phyloP scores from a whole-genome alignment of 2,329 filamentous ascomycete genomes.

The Cytospora leucostoma region DNA sequence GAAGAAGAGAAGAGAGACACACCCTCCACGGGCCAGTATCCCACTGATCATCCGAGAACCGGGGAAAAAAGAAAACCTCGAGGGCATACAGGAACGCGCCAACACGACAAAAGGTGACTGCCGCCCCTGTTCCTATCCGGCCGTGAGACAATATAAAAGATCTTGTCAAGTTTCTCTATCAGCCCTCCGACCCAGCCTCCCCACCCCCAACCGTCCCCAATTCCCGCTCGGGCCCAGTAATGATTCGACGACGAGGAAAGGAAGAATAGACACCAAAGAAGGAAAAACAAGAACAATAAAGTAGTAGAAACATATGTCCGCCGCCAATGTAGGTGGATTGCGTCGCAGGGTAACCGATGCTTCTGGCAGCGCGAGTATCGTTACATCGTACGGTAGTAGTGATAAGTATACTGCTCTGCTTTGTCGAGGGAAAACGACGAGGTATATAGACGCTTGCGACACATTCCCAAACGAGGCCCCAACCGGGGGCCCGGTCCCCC shows the following conservation, averaged over 20 bases:
- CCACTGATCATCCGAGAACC: background rate
- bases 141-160: background rate
- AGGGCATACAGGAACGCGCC: background rate
- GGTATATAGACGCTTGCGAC: constrained; percentile 26
- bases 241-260: background rate
- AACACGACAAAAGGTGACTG: background rate
- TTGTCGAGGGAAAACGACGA: constrained; percentile 8
- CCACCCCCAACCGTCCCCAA: background rate
- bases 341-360: background rate
- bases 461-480: constrained; percentile 14
- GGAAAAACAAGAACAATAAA: background rate
- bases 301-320: background rate
- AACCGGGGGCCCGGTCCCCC: background rate
- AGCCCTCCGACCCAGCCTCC: background rate
- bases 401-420: constrained; percentile 13
- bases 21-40: background rate
- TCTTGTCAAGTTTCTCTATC: background rate
- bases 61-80: background rate
- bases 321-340: background rate
- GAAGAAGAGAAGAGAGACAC: background rate
- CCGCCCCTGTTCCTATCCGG: background rate
- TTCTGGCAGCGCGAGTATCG: constrained; percentile 4
- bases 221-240: background rate
- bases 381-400: constrained; percentile 12
- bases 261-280: background rate